These are phyloP conservation scores for Kuraishia piskuri DNA, from an alignment of 805 yeast genomes.

Conservation along the genomic window DNA sequence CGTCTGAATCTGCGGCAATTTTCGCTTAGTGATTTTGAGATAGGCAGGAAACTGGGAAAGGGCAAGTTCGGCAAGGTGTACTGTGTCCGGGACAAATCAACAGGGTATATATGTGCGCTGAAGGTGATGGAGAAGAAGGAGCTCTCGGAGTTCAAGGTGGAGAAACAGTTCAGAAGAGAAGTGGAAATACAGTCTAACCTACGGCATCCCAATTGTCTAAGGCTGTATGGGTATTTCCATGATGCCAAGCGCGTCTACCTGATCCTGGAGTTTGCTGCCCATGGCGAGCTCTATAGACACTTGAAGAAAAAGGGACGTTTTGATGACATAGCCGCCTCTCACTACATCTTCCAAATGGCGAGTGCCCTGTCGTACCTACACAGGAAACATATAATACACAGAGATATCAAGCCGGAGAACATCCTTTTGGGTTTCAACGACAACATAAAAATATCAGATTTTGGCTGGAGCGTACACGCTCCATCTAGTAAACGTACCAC, in stretches of 20 bases:
- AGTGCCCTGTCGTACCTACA: slow-evolving; percentile 74
- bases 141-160: slow-evolving; percentile 63
- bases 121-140: slow-evolving; percentile 88
- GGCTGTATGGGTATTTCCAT: slow-evolving; percentile 78
- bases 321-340: slow-evolving; percentile 64
- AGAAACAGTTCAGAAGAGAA: slow-evolving; percentile 81
- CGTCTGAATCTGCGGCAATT: slow-evolving; percentile 12
- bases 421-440: slow-evolving; percentile 72
- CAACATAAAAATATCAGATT: slow-evolving; percentile 78
- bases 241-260: slow-evolving; percentile 76
- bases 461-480: slow-evolving; percentile 90
- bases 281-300: slow-evolving; percentile 80
- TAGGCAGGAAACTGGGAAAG: slow-evolving; percentile 82
- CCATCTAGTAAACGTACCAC: slow-evolving; percentile 56
- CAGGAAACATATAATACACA: slow-evolving; percentile 70
- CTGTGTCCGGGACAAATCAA: slow-evolving; percentile 67
- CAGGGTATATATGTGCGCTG: slow-evolving; percentile 81
- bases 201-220: slow-evolving; percentile 71
- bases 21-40: slow-evolving; percentile 62
- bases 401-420: slow-evolving; percentile 94
- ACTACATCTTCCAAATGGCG: slow-evolving; percentile 77
- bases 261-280: slow-evolving; percentile 73
- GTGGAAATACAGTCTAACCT: slow-evolving; percentile 82
- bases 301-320: slow-evolving; percentile 62
- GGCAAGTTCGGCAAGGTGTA: slow-evolving; percentile 93